Percentiles rank a stretch among this genome's conserved stretches.
Conservation (phyloP, 805 yeast genomes). For the Wickerhamomyces subpelliculosus region DNA sequence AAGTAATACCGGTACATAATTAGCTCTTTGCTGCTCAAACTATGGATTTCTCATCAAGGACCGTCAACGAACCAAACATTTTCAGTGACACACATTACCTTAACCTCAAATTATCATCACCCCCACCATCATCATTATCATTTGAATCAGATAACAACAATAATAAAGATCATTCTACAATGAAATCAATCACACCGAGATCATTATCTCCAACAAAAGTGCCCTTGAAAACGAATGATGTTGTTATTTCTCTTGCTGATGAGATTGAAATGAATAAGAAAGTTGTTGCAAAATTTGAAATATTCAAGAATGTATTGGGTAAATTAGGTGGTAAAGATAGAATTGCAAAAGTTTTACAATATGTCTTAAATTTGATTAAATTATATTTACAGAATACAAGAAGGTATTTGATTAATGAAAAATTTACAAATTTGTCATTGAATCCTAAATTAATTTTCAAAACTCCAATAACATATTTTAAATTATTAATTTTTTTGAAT, state of each 20-base stretch:
- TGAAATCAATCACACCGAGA: no score
- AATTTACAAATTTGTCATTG: conserved; percentile 18
- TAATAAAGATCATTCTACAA: not conserved
- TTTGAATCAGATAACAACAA: no score
- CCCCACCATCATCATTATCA: conserved; percentile 14
- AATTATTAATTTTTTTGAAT: conserved; percentile 18
- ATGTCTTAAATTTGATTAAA: conserved; percentile 45
- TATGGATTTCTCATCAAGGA: conserved; percentile 17
- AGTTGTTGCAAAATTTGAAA: conserved; percentile 22
- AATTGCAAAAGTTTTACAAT: conserved; percentile 57
- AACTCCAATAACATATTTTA: conserved; percentile 17
- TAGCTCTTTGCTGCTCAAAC: no score
- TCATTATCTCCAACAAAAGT: not conserved
- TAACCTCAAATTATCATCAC: conserved; percentile 17
- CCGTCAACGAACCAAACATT: conserved; percentile 13
- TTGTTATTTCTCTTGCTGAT: not conserved
- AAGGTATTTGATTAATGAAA: conserved; percentile 22
- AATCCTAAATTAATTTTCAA: conserved; percentile 22
- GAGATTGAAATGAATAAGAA: not conserved
- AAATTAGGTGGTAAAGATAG: conserved; percentile 66
- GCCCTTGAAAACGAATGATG: no score
- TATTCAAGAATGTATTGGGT: conserved; percentile 46
- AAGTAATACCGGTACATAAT: no score
- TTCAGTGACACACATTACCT: conserved; percentile 12
- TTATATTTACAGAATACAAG: conserved; percentile 38